A percentile compares a stretch with the other conserved stretches of the same genome.
phyloP scores from a whole-genome alignment of 2,329 filamentous ascomycete species.

The Septoria linicola region DNA sequence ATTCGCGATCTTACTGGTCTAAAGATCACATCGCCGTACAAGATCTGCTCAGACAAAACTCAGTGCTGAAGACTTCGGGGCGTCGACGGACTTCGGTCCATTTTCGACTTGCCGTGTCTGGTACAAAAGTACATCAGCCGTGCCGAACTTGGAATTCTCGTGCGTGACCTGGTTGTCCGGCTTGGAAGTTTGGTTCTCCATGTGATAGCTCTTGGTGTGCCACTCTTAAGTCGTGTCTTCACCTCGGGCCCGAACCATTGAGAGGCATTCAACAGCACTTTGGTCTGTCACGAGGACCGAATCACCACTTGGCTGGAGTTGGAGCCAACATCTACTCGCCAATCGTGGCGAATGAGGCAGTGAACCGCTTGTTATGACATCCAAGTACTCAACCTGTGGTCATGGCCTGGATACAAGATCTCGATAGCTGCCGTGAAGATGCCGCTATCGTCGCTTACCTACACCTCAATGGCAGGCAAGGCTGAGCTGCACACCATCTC shows the following conservation, averaged over 20 bases:
- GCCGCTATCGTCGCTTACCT: background rate
- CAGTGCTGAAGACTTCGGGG: too few relatives aligned
- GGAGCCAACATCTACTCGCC: too few relatives aligned
- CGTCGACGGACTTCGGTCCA: too few relatives aligned
- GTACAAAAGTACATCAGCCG: slow-evolving; percentile 7
- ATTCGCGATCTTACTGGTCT: slow-evolving; percentile 1
- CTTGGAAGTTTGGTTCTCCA: background rate
- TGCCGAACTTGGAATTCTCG: background rate
- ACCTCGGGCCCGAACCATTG: slow-evolving; percentile 1
- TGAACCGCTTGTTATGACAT: too few relatives aligned
- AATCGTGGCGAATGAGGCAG: too few relatives aligned
- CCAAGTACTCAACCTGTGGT: too few relatives aligned
- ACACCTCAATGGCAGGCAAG: too few relatives aligned
- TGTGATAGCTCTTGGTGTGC: slow-evolving; percentile 4
- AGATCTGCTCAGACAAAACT: background rate
- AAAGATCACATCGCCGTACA: background rate
- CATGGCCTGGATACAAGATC: background rate
- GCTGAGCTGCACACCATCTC: too few relatives aligned
- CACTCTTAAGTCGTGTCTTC: slow-evolving; percentile 1
- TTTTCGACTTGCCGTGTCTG: background rate
- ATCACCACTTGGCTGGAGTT: too few relatives aligned
- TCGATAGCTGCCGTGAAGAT: background rate
- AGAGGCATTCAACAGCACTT: background rate
- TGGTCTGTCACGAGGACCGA: too few relatives aligned
- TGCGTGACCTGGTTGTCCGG: slow-evolving; percentile 3